phyloP scores from a whole-genome alignment of 805 yeast species.

The Vanderwaltozyma yarrowii region DNA sequence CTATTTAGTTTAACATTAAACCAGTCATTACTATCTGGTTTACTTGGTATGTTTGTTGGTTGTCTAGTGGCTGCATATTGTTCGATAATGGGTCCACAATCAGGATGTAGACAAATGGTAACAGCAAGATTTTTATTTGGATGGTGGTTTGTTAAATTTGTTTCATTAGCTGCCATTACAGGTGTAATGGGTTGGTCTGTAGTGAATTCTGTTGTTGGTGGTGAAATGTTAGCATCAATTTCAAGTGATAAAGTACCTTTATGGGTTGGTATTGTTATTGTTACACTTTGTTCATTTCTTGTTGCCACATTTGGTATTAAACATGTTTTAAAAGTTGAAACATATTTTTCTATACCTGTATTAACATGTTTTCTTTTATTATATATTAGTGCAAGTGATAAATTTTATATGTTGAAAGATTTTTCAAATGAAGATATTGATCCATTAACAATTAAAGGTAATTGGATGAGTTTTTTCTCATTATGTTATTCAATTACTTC shows the following conservation, averaged over 20 bases:
- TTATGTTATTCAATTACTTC: constrained; percentile 69
- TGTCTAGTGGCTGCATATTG: constrained; percentile 74
- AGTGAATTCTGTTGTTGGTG: constrained; percentile 82
- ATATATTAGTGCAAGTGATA: constrained; percentile 49
- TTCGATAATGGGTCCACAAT: constrained; percentile 79
- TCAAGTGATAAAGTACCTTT: constrained; percentile 58
- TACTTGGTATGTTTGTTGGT: constrained; percentile 57
- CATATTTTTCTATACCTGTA: constrained; percentile 59
- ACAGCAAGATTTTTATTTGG: constrained; percentile 74
- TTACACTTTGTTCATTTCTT: constrained; percentile 49
- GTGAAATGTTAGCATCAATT: constrained; percentile 63
- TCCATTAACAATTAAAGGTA: constrained; percentile 44
- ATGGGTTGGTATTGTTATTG: constrained; percentile 64
- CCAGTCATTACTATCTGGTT: constrained; percentile 52
- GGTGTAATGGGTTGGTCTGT: constrained; percentile 93
- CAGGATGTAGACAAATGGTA: constrained; percentile 86
- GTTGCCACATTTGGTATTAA: constrained; percentile 75
- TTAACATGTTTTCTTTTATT: constrained; percentile 54
- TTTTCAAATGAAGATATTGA: constrained; percentile 28
- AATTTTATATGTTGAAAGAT: constrained; percentile 28
- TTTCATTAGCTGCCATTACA: constrained; percentile 57
- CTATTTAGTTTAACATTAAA: constrained; percentile 58
- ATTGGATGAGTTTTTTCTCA: constrained; percentile 62
- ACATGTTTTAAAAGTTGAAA: constrained; percentile 58
- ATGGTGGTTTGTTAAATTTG: constrained; percentile 72